Conservation (phyloP, 1,139 yeast species). For the Geotrichum candidum region DNA sequence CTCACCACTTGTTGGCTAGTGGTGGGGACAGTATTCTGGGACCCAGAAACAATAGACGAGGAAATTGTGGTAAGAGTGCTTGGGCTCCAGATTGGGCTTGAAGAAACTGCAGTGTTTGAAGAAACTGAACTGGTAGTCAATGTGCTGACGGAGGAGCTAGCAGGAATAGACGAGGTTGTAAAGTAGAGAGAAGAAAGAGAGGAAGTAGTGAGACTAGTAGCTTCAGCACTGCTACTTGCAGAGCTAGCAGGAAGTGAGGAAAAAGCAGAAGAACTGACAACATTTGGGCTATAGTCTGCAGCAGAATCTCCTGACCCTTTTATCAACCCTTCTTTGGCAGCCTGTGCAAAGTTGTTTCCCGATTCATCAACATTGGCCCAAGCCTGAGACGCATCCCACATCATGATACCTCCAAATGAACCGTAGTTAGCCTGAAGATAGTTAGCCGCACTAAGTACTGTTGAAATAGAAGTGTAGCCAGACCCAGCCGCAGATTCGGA, state of each 20-base stretch:
- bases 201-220: background rate
- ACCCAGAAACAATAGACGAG: background rate
- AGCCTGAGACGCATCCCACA: conserved; percentile 93
- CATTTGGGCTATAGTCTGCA: background rate
- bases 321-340: conserved; percentile 40
- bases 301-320: background rate
- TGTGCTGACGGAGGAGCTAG: background rate
- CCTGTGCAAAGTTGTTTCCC: conserved; percentile 38
- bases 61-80: background rate
- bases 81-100: background rate
- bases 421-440: conserved; percentile 37
- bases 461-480: conserved; percentile 51
- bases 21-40: background rate
- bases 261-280: background rate
- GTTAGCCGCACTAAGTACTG: conserved; percentile 17
- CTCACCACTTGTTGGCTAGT: background rate
- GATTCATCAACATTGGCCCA: conserved; percentile 40
- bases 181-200: background rate
- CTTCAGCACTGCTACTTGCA: background rate
- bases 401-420: conserved; percentile 75
- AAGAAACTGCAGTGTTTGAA: background rate
- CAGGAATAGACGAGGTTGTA: background rate
- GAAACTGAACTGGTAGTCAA: background rate
- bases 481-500: conserved; percentile 61
- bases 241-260: background rate